Base-by-base conservation (phyloP, 345 rosid genomes). In the Linum tenue region DNA sequence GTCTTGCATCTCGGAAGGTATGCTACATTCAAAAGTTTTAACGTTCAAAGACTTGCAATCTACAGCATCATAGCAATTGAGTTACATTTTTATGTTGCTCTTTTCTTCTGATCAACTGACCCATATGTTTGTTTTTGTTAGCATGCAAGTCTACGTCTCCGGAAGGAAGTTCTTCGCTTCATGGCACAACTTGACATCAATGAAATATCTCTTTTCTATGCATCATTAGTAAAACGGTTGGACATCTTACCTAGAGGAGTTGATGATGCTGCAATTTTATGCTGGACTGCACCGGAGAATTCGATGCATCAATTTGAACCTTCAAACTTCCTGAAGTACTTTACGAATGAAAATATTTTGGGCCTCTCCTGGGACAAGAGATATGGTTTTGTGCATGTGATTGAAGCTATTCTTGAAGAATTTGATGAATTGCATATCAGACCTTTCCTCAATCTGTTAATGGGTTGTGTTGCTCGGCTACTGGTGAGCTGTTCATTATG, bases 1-100 rank as follows among this genome's bases (percentile, higher is more conserved):
- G 67, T 12, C 85, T 80, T 55, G 96, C 91, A 64, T 84, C 98
- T 61, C 84, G 96, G 64, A 92, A 90, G 89, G 98, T 92, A 76
- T 69, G n/a, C n/a, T n/a, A n/a, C n/a, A n/a, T 67, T 56, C 12
- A 43, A 5, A 5, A 38, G 14, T 16, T 7, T 22, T 15, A 8
- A 9, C 14, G 53, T 6, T 48, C 37, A 9, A 57, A 57, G 22
- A 11, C 8, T 17, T 3, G 8, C 22, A 17, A 12, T 57, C 1
- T 10, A 37, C 37, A 57, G 3, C 60, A 57, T 57, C 4, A 12
- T 53, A 55, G 43, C 5, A 50, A 7, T 9, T 51, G 41, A 37
- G 12, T 51, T 22, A 38, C 41, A 10, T 39, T 14, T 43, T 42
- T 64, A 55, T 39, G 55, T 39, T 38, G 59, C 51, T 38, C 2